A percentile compares a stretch with the other conserved stretches of the same genome.
These are phyloP conservation scores for Auxenochlorella pyrenoidosa DNA, from an alignment of 139 green algal species.

Conservation along the genomic window DNA sequence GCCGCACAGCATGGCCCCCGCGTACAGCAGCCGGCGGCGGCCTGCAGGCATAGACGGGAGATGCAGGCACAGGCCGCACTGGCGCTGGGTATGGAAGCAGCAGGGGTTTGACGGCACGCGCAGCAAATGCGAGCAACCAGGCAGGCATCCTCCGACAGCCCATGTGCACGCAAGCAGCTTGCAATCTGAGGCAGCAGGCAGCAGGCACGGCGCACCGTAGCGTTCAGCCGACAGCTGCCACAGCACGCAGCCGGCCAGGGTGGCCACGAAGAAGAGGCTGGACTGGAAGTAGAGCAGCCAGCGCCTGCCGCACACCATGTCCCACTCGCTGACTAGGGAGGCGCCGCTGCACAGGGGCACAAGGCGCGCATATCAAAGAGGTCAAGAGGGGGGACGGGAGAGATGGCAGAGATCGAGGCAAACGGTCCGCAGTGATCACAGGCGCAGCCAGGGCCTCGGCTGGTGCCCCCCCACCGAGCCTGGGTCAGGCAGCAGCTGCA, in stretches of 20 bases:
- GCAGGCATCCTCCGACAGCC: background rate
- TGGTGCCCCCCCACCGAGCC: too few relatives aligned
- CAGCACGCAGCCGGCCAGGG: constrained; percentile 59
- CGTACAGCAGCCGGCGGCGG: constrained; percentile 35
- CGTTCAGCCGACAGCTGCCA: constrained; percentile 53
- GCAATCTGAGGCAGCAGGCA: background rate
- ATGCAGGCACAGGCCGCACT: background rate
- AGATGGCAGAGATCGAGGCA: too few relatives aligned
- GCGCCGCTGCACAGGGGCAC: background rate
- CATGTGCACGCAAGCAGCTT: too few relatives aligned
- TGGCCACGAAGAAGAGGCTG: constrained; percentile 70
- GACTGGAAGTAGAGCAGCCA: constrained; percentile 61
- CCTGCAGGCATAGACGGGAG: background rate
- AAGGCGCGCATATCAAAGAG: too few relatives aligned
- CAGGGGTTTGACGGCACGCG: too few relatives aligned
- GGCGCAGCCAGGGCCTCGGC: too few relatives aligned
- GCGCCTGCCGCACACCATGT: constrained; percentile 61
- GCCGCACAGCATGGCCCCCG: constrained; percentile 27
- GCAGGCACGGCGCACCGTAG: constrained; percentile 36
- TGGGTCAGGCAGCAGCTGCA: too few relatives aligned
- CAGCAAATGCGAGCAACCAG: background rate
- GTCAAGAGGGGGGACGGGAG: too few relatives aligned
- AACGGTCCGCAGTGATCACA: too few relatives aligned
- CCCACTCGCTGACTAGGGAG: constrained; percentile 62
- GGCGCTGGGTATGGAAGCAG: too few relatives aligned